Percentiles rank a stretch among this genome's conserved stretches.
phyloP scores from a whole-genome alignment of 257 asterid genomes.

The Mitragyna speciosa region DNA sequence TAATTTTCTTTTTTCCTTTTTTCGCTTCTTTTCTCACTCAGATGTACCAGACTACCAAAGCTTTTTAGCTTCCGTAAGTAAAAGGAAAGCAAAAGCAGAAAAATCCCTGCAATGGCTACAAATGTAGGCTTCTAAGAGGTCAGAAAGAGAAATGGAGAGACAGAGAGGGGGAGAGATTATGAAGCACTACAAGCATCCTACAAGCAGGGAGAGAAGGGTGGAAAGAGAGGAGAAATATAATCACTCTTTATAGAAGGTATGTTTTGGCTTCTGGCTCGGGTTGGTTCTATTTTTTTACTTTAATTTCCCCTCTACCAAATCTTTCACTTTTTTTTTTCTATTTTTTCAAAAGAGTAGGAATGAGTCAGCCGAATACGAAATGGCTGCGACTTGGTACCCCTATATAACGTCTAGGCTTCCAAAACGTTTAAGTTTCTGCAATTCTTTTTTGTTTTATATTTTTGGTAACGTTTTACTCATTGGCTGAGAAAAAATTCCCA shows the following conservation, averaged over 20 bases:
- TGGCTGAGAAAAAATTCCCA: too few species aligned
- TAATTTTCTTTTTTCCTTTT: neutral
- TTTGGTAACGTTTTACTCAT: too few species aligned
- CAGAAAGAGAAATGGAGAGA: conserved; percentile 5
- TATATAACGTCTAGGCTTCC: too few species aligned
- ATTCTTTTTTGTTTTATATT: too few species aligned
- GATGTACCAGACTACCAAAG: neutral
- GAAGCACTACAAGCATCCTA: too few species aligned
- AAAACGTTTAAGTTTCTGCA: too few species aligned
- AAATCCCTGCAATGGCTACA: conserved; percentile 14
- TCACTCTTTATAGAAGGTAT: conserved; percentile 54
- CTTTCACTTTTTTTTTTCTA: neutral
- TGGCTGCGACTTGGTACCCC: too few species aligned
- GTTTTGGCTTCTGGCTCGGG: conserved; percentile 38
- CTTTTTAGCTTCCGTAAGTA: neutral
- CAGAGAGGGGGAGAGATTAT: conserved; percentile 5
- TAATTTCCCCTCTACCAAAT: conserved; percentile 3
- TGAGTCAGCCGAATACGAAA: too few species aligned
- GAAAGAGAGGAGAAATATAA: conserved; percentile 42
- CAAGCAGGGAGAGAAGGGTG: conserved; percentile 7
- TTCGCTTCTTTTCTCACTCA: neutral
- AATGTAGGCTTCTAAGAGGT: conserved; percentile 6
- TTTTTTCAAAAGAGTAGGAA: neutral
- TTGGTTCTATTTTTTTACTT: conserved; percentile 10
- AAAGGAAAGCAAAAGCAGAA: neutral